A percentile compares a stretch with the other conserved stretches of the same genome.
Evolutionary conservation across 1,139 yeast species (phyloP).

Genomic region (Insectozyma bohioensis): DNA sequence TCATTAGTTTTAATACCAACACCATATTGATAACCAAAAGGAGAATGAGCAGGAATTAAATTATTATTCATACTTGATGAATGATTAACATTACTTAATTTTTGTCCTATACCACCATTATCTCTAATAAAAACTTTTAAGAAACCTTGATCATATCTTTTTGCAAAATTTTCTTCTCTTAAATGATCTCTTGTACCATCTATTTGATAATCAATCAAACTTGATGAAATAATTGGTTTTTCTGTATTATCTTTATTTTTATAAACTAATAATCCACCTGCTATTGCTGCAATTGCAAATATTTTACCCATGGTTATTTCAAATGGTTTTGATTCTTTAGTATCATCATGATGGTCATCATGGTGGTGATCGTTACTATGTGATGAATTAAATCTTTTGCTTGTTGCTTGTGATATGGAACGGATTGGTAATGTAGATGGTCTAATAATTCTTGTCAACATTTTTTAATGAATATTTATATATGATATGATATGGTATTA

Average conservation of each 20-base stretch:
- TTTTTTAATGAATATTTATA: no score
- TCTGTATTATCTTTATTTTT: conserved; percentile 35
- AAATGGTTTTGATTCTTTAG: conserved; percentile 26
- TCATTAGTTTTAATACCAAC: conserved; percentile 46
- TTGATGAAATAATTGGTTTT: conserved; percentile 40
- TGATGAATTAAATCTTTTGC: conserved; percentile 35
- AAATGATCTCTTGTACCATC: conserved; percentile 36
- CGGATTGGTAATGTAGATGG: conserved; percentile 7
- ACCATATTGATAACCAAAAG: conserved; percentile 43
- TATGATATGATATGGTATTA: no score
- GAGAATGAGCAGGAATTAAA: conserved; percentile 46
- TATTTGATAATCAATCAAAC: conserved; percentile 33
- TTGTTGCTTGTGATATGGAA: conserved; percentile 12
- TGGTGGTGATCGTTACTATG: conserved; percentile 8
- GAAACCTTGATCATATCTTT: conserved; percentile 43
- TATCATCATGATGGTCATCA: conserved; percentile 23
- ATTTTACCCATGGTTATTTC: conserved; percentile 20
- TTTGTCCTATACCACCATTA: conserved; percentile 49
- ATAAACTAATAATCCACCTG: conserved; percentile 40
- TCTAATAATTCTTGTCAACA: conserved; percentile 12
- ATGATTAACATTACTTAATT: conserved; percentile 38
- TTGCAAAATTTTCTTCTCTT: conserved; percentile 40
- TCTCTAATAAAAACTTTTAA: conserved; percentile 45
- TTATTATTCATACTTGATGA: conserved; percentile 31
- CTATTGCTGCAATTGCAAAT: conserved; percentile 30